Evolutionary conservation across 495 filamentous ascomycete species (phyloP), one percentile per base, ranked within the genome.

Genomic region (Penicillium turbatum): DNA sequence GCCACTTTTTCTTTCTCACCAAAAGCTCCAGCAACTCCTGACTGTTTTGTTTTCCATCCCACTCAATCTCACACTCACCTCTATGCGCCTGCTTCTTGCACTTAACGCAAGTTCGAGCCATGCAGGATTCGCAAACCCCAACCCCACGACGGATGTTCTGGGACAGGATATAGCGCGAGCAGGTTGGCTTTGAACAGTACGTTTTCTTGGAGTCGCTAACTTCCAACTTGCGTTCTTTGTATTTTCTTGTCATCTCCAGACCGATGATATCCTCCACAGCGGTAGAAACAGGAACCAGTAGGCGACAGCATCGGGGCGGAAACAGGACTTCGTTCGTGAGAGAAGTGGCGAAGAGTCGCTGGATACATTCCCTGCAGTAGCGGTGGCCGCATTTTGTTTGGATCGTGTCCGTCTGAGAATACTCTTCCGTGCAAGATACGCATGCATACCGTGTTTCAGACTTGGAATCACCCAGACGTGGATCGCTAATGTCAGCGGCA

Each of bases 221-320:
- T 47, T 74, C 71, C 0, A 56, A 44, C 2, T 36, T 21, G 31
- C 63, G 69, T 13, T 59, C 52, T 1, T 57, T 39, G 42, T 64
- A 65, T 12, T n/a, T 17, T 4, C 38, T 19, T 45, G 48, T 10
- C 60, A 37, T 48, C 13, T 37, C 32, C 11, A 48, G 34, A 1
- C 46, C 46, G 9, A 36, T 16, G 6, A 29, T 29, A 26, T 48
- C 19, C 5, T 21, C 19, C 13, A 37, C n/a, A 2, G 34, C 53
- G 16, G n/a, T 6, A 1, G 56, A 50, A n/a, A 62, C 17, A 4
- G 56, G 48, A 21, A 74, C 58, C 8, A 17, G 16, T 13, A 61
- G 8, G 2, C 60, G 49, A 43, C 72, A 78, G 48, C 74, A 77
- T 39, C 63, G 62, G 16, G 73, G 72, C 5, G 74, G 74, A 24